phyloP scores from a whole-genome alignment of 202 grass and related monocot genomes.

The Miscanthus sacchariflorus region DNA sequence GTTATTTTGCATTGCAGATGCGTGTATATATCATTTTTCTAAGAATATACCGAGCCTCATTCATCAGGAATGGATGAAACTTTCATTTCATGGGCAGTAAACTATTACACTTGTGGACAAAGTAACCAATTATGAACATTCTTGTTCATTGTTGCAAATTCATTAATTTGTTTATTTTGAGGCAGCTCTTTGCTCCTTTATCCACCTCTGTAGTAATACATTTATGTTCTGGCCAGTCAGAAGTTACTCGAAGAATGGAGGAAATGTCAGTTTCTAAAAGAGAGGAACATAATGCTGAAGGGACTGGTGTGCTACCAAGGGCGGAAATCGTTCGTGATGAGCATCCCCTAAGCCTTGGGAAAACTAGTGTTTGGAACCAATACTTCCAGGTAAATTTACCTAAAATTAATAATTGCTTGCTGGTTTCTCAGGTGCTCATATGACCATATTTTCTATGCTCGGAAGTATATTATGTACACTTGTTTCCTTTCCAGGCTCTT shows the following conservation, averaged over 20 bases:
- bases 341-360: slow-evolving; percentile 90
- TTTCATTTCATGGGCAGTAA: slow-evolving; percentile 10
- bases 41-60: background rate
- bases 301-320: slow-evolving; percentile 77
- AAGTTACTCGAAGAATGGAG: slow-evolving; percentile 96
- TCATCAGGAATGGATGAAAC: background rate
- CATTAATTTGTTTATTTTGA: slow-evolving; percentile 15
- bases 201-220: slow-evolving; percentile 38
- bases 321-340: slow-evolving; percentile 79
- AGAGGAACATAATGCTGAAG: slow-evolving; percentile 61
- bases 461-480: background rate
- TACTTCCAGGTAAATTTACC: slow-evolving; percentile 81
- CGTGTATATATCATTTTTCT: background rate
- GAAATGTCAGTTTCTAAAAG: slow-evolving; percentile 62
- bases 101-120: slow-evolving; percentile 23
- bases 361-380: slow-evolving; percentile 98
- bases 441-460: slow-evolving; percentile 18
- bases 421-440: background rate
- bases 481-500: background rate
- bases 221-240: slow-evolving; percentile 79
- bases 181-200: slow-evolving; percentile 12
- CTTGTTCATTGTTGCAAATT: slow-evolving; percentile 5
- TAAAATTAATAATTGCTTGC: slow-evolving; percentile 24
- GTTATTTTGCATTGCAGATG: slow-evolving; percentile 22
- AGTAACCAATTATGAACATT: slow-evolving; percentile 1